These are phyloP conservation scores for Boletus vinaceobasis DNA, from an alignment of 768 basidiomycete species.

Conservation along the genomic window DNA sequence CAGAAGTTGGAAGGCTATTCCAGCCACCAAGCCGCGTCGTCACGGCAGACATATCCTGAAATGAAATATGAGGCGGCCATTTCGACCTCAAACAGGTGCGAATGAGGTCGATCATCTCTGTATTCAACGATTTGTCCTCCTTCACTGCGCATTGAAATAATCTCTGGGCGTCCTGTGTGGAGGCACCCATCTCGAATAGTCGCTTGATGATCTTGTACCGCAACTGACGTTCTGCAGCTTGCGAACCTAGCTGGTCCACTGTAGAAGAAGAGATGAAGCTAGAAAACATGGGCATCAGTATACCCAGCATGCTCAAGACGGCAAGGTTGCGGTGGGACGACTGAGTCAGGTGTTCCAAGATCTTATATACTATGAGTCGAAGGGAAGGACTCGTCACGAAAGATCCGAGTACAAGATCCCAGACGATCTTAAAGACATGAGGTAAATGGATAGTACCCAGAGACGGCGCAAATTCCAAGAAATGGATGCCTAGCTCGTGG, in stretches of 20 bases:
- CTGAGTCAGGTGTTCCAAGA: slow-evolving; percentile 59
- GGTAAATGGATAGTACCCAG: slow-evolving; percentile 55
- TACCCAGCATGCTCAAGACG: slow-evolving; percentile 55
- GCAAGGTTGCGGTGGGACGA: slow-evolving; percentile 69
- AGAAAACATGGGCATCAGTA: slow-evolving; percentile 49
- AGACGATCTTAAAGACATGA: slow-evolving; percentile 58
- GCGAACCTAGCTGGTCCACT: slow-evolving; percentile 10
- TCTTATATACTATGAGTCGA: slow-evolving; percentile 53
- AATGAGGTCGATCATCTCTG: slow-evolving; percentile 67
- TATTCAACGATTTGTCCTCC: slow-evolving; percentile 50
- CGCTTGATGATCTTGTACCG: slow-evolving; percentile 61
- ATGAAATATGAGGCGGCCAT: slow-evolving; percentile 77
- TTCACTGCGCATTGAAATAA: slow-evolving; percentile 60
- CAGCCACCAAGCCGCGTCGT: slow-evolving; percentile 45
- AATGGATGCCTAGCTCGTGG: slow-evolving; percentile 39
- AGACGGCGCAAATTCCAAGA: slow-evolving; percentile 38
- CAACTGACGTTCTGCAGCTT: slow-evolving; percentile 45
- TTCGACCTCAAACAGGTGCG: slow-evolving; percentile 67
- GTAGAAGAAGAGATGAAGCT: slow-evolving; percentile 20
- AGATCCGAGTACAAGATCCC: slow-evolving; percentile 43
- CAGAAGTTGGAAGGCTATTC: slow-evolving; percentile 54
- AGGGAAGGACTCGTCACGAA: slow-evolving; percentile 36
- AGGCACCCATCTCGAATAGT: slow-evolving; percentile 74
- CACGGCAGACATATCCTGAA: slow-evolving; percentile 55
- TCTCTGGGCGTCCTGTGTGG: slow-evolving; percentile 55